Evolutionary conservation across 2,329 filamentous ascomycete species (phyloP), one percentile per base, ranked within the genome.

Genomic region (Drechmeria coniospora): DNA sequence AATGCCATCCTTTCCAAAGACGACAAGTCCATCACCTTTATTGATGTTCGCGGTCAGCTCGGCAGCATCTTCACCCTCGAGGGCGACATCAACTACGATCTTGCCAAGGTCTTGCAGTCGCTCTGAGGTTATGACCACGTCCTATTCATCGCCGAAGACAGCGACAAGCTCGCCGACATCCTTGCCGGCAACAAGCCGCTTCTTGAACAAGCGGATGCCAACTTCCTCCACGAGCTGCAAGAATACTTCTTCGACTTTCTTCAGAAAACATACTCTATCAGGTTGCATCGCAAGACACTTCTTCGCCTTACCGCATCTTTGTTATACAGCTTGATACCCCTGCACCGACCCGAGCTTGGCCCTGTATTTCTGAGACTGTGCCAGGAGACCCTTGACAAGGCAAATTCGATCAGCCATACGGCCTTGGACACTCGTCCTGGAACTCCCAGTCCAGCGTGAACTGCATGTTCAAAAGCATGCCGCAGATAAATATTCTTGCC

Each of bases 111-210:
- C 3, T 32, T 47, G 12, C 45, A 48, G 32, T 42, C 37, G 5
- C 41, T 48, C 8, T 43, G 40, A 24, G 45, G 45, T 11, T 47
- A 47, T 30, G 45, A 47, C 27, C 42, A 49, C 36, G 31, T 47
- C 29, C 33, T 47, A 10, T 42, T 47, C 24, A 33, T 42, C 32
- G 31, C 30, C 26, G 39, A 40, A 8, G 36, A 38, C 26, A 36
- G 36, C 20, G 18, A 38, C 17, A 32, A 39, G 23, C 25, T 39
- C 15, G 21, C 25, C 15, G 31, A 33, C 5, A 11, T 16, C 15
- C 4, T 23, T 7, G 11, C 14, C 15, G 29, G 30, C 12, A 25
- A 35, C n/a, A 20, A 27, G 18, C 40, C 41, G 1, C 34, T 47
- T 3, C 40, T 47, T 6, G 37, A 41, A 14, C 34, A 44, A 27